These are phyloP conservation scores for Yamadazyma spencermartinsiae DNA, from an alignment of 1,139 yeast species.

Conservation along the genomic window DNA sequence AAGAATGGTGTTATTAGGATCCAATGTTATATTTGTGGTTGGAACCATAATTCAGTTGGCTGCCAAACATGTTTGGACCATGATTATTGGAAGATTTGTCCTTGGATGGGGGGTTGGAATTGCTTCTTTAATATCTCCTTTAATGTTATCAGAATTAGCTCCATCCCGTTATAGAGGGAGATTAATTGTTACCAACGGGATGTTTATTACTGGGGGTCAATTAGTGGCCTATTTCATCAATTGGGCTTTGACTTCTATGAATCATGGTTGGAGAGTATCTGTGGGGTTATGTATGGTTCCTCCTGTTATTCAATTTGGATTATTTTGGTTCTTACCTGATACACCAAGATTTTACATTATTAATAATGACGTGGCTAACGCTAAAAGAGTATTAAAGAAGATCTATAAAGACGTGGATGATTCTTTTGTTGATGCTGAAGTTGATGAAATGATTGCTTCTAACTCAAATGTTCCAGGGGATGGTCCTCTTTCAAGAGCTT, in stretches of 20 bases:
- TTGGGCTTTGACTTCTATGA: constrained; percentile 74
- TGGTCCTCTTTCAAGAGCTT: constrained; percentile 51
- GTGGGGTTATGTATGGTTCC: constrained; percentile 92
- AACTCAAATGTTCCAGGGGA: constrained; percentile 67
- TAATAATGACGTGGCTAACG: constrained; percentile 63
- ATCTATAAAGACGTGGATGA: constrained; percentile 60
- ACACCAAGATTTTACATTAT: constrained; percentile 88
- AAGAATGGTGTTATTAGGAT: constrained; percentile 73
- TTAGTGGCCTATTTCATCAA: constrained; percentile 89
- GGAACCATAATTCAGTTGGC: constrained; percentile 86
- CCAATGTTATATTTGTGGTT: constrained; percentile 73
- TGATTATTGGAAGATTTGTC: constrained; percentile 86
- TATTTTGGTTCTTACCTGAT: constrained; percentile 88
- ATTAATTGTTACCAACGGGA: constrained; percentile 64
- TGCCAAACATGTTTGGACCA: constrained; percentile 80
- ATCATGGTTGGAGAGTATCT: constrained; percentile 89
- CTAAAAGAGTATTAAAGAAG: constrained; percentile 61
- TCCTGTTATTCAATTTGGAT: constrained; percentile 70
- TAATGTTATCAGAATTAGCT: constrained; percentile 88
- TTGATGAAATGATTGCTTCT: constrained; percentile 56
- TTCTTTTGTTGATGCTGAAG: constrained; percentile 55
- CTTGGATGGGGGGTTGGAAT: constrained; percentile 97
- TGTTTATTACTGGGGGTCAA: constrained; percentile 88
- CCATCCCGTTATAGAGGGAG: constrained; percentile 92
- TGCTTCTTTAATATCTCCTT: constrained; percentile 87